These are phyloP conservation scores for Curvularia lunata DNA, from an alignment of 2,329 filamentous ascomycete species.

Conservation along the genomic window DNA sequence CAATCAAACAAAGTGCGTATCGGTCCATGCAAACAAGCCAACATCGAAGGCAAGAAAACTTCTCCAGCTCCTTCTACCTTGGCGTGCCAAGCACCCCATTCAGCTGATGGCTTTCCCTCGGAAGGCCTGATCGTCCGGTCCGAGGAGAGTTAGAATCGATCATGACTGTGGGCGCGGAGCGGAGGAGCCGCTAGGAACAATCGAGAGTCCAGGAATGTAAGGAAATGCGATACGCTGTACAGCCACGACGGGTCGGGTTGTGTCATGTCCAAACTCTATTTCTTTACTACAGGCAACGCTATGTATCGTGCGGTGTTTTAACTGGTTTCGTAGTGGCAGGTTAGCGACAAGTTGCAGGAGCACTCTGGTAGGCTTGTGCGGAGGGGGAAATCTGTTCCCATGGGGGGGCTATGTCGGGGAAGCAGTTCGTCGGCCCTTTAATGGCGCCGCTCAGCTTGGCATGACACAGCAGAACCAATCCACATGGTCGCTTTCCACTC, in stretches of 20 bases:
- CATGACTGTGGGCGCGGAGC: background rate
- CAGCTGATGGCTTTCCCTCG: background rate
- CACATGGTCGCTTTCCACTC: background rate
- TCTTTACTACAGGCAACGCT: background rate
- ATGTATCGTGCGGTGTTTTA: background rate
- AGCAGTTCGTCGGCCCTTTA: background rate
- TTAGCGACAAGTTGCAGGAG: background rate
- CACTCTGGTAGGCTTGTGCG: background rate
- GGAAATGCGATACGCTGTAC: background rate
- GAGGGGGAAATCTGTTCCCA: background rate
- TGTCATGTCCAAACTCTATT: constrained; percentile 4
- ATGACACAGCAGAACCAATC: background rate
- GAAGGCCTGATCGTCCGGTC: background rate
- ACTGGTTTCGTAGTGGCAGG: background rate
- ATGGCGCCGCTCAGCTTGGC: background rate
- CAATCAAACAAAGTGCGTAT: background rate
- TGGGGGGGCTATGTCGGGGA: background rate
- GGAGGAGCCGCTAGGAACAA: background rate
- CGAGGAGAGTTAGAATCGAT: background rate
- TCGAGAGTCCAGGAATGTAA: background rate
- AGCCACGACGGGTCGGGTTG: background rate
- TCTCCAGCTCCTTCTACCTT: background rate
- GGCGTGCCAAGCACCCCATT: background rate
- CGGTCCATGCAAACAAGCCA: background rate
- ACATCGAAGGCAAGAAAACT: background rate